These are phyloP conservation scores for Crithidia acanthocephali DNA, from an alignment of 208 protist species.

Conservation along the genomic window DNA sequence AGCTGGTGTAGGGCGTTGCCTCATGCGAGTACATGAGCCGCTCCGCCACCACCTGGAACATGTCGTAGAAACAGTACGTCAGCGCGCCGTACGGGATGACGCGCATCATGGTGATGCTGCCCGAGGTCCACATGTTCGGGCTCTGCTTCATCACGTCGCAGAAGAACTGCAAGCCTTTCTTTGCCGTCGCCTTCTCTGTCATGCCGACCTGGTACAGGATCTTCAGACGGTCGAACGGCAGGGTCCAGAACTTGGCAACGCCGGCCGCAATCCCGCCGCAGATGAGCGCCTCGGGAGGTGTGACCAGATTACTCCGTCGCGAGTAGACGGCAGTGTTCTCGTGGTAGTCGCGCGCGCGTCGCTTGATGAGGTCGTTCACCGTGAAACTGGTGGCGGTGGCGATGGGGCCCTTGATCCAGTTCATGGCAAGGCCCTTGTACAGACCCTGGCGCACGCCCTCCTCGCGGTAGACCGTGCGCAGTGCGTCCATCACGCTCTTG, in stretches of 20 bases:
- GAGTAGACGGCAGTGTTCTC: constrained; percentile 49
- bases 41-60: constrained; percentile 83
- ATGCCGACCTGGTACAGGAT: constrained; percentile 94
- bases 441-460: constrained; percentile 81
- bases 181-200: constrained; percentile 35
- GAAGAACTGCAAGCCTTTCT: constrained; percentile 43
- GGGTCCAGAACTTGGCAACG: constrained; percentile 88
- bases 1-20: constrained; percentile 75
- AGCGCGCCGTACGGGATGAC: constrained; percentile 94
- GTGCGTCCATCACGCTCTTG: constrained; percentile 62
- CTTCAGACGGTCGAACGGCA: constrained; percentile 94
- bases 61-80: constrained; percentile 93
- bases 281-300: constrained; percentile 73
- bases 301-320: constrained; percentile 52
- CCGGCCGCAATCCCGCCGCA: constrained; percentile 93
- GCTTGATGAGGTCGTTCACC: constrained; percentile 91
- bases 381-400: constrained; percentile 91
- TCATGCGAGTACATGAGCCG: constrained; percentile 74
- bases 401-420: constrained; percentile 95
- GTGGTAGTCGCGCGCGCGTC: constrained; percentile 74
- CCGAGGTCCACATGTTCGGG: constrained; percentile 87
- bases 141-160: constrained; percentile 60
- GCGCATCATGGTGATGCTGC: constrained; percentile 92
- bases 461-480: constrained; percentile 70
- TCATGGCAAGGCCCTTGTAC: constrained; percentile 94